phyloP scores from a whole-genome alignment of 1,139 yeast genomes.

The Ashbya aceris region DNA sequence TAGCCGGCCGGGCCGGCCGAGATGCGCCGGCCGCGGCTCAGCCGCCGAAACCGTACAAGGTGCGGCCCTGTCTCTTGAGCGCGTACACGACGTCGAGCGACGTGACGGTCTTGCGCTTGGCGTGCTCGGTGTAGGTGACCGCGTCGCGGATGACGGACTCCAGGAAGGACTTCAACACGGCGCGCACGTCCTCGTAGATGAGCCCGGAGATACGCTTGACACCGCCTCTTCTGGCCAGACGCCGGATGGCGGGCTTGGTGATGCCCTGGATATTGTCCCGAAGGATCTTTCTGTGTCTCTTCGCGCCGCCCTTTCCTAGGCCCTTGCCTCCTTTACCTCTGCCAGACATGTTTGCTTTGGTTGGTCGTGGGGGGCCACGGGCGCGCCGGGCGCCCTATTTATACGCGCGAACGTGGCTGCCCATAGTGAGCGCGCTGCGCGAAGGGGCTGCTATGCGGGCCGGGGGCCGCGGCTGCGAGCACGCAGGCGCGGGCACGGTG shows the following conservation, averaged over 20 bases:
- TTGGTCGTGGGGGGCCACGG: conserved; percentile 7
- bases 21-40: conserved; percentile 31
- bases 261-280: conserved; percentile 99
- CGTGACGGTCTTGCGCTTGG: conserved; percentile 99
- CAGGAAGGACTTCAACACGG: conserved; percentile 89
- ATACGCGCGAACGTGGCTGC: no score
- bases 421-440: no score
- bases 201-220: conserved; percentile 99
- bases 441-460: no score
- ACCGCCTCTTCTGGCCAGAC: conserved; percentile 99
- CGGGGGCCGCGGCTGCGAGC: no score
- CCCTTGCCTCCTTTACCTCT: conserved; percentile 99
- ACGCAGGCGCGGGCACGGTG: no score
- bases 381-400: no score
- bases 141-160: conserved; percentile 98
- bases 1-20: background rate
- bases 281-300: conserved; percentile 99
- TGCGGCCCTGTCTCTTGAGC: conserved; percentile 99
- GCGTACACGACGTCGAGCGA: conserved; percentile 98
- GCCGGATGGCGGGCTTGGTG: conserved; percentile 99
- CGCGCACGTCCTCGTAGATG: conserved; percentile 98
- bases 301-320: conserved; percentile 98
- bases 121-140: conserved; percentile 98
- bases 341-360: conserved; percentile 86
- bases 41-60: conserved; percentile 99